phyloP scores from a whole-genome alignment of 768 basidiomycete species.

The Tulasnella calospora region DNA sequence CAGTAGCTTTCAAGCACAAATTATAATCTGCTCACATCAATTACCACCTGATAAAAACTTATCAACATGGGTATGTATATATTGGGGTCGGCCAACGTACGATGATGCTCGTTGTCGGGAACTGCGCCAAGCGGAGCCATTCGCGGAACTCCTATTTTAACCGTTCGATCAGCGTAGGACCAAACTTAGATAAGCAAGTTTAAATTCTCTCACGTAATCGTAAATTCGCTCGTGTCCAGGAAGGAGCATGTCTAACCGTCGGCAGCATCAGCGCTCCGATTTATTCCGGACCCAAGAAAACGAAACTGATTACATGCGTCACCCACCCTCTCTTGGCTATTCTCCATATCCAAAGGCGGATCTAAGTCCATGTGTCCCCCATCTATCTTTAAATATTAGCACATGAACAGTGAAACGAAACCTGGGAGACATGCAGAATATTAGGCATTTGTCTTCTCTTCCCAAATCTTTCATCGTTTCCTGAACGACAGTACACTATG shows the following conservation, averaged over 20 bases:
- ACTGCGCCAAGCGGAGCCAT: neutral
- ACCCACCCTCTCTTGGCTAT: neutral
- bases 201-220: neutral
- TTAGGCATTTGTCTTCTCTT: neutral
- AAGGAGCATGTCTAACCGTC: neutral
- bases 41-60: neutral
- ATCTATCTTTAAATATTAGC: neutral
- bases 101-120: neutral
- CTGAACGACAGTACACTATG: neutral
- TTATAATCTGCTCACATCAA: neutral
- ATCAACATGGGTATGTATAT: neutral
- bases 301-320: neutral
- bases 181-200: neutral
- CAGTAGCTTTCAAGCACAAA: neutral
- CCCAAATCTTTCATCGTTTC: neutral
- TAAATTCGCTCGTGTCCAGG: neutral
- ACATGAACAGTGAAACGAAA: neutral
- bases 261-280: neutral
- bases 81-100: neutral
- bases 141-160: neutral
- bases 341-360: neutral
- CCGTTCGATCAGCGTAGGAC: neutral
- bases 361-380: neutral
- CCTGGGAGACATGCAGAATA: neutral
- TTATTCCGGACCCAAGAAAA: too few species aligned